A percentile compares a stretch with the other conserved stretches of the same genome.
These are phyloP conservation scores for Brassica incana DNA, from an alignment of 345 rosid genomes.

Conservation along the genomic window DNA sequence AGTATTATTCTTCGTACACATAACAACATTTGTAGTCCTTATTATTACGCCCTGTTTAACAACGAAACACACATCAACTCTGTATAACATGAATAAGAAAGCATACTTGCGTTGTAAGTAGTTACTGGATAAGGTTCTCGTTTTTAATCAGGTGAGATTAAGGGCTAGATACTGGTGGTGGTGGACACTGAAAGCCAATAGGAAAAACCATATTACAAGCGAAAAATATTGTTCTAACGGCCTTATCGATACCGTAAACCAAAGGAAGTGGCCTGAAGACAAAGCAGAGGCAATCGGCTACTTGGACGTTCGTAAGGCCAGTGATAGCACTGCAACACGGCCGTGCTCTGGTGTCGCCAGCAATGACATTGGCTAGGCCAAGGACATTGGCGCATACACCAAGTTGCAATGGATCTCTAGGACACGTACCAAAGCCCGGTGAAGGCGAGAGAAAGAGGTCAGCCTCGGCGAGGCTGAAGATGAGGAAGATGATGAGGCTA, in stretches of 20 bases:
- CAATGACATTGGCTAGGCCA: conserved; percentile 8
- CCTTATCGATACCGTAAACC: conserved; percentile 16
- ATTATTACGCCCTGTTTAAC: neutral
- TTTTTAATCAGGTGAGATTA: neutral
- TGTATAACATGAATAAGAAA: neutral
- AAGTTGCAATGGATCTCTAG: conserved; percentile 27
- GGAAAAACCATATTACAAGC: conserved; percentile 33
- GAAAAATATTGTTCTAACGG: conserved; percentile 24
- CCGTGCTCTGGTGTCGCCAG: conserved; percentile 31
- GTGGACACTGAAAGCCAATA: conserved; percentile 39
- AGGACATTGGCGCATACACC: conserved; percentile 27
- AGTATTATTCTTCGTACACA: neutral
- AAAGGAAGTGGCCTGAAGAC: conserved; percentile 25
- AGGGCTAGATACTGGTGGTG: neutral
- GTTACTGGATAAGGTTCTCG: conserved; percentile 1
- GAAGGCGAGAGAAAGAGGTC: conserved; percentile 6
- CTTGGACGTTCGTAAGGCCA: conserved; percentile 23
- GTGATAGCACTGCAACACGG: conserved; percentile 17
- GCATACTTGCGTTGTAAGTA: conserved; percentile 3
- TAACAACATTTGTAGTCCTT: conserved; percentile 4
- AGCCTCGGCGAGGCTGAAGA: conserved; percentile 8
- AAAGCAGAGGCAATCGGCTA: conserved; percentile 36
- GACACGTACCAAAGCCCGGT: conserved; percentile 33
- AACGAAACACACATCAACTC: conserved; percentile 11
- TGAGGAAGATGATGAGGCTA: conserved; percentile 6